phyloP scores from a whole-genome alignment of 805 yeast genomes.

The Teunomyces kruisii region DNA sequence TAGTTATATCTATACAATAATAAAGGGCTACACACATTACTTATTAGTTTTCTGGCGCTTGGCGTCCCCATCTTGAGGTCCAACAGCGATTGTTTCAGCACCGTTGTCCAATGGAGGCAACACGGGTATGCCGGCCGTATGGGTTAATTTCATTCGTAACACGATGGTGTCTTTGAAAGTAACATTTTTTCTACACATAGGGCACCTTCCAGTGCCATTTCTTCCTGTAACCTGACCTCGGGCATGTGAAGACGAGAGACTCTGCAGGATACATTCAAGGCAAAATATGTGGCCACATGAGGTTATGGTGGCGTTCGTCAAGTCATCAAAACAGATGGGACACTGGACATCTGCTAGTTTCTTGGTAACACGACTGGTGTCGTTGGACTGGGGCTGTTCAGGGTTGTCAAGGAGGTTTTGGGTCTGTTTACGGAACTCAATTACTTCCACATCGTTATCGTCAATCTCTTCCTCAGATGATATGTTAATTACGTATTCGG shows the following conservation, averaged over 20 bases:
- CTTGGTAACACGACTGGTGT: slow-evolving; percentile 20
- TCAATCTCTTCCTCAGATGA: slow-evolving; percentile 18
- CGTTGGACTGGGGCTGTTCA: slow-evolving; percentile 17
- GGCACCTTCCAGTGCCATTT: slow-evolving; percentile 43
- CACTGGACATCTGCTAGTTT: slow-evolving; percentile 38
- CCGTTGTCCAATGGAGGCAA: slow-evolving; percentile 10
- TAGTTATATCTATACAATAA: slow-evolving; percentile 21
- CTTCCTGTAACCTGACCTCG: slow-evolving; percentile 41
- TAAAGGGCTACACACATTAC: background rate
- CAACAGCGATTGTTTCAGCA: background rate
- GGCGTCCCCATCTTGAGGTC: background rate
- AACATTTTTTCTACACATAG: slow-evolving; percentile 41
- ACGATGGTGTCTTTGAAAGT: slow-evolving; percentile 35
- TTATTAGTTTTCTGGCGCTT: background rate
- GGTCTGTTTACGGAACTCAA: slow-evolving; percentile 39
- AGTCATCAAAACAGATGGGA: slow-evolving; percentile 45
- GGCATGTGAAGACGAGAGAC: slow-evolving; percentile 40
- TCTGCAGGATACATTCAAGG: slow-evolving; percentile 41
- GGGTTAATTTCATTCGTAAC: slow-evolving; percentile 16
- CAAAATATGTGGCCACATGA: slow-evolving; percentile 46
- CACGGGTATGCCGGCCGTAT: slow-evolving; percentile 11
- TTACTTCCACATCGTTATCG: slow-evolving; percentile 37
- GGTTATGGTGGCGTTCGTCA: slow-evolving; percentile 40
- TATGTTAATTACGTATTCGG: slow-evolving; percentile 7
- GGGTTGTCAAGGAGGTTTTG: slow-evolving; percentile 30